Evolutionary conservation across 768 basidiomycete genomes (phyloP).

Genomic region (Amanita fuliginea): DNA sequence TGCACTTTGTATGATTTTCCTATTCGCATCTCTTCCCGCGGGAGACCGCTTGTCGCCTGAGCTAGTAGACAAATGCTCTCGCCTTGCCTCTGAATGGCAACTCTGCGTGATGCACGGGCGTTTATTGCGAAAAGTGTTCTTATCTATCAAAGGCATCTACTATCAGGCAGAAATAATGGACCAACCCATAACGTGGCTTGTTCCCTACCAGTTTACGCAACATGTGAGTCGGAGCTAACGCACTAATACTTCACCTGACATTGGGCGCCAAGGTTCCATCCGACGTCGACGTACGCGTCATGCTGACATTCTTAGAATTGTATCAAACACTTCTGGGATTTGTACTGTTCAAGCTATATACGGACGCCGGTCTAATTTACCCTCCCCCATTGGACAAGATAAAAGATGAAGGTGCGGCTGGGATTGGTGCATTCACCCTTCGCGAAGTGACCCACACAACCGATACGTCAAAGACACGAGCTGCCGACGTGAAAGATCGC

Average conservation of each 20-base stretch:
- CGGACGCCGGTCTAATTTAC: conserved; percentile 86
- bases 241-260: neutral
- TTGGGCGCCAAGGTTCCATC: conserved; percentile 57
- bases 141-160: conserved; percentile 97
- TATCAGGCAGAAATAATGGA: conserved; percentile 95
- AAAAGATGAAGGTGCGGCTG: conserved; percentile 79
- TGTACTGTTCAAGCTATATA: conserved; percentile 95
- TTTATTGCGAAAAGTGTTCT: conserved; percentile 80
- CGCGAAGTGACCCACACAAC: conserved; percentile 30
- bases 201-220: conserved; percentile 97
- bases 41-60: conserved; percentile 70
- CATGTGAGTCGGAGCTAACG: conserved; percentile 36
- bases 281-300: conserved; percentile 96
- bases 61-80: conserved; percentile 82
- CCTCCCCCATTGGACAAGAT: conserved; percentile 83
- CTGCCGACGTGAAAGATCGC: conserved; percentile 31
- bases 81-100: conserved; percentile 93
- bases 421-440: conserved; percentile 79
- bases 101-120: conserved; percentile 86
- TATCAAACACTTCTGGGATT: conserved; percentile 96
- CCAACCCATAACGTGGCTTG: conserved; percentile 89
- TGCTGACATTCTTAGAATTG: conserved; percentile 95
- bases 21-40: conserved; percentile 90
- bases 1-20: conserved; percentile 87
- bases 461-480: conserved; percentile 32